phyloP scores from a whole-genome alignment of 2,329 filamentous ascomycete species.

The Phyllosticta citribraziliensis region DNA sequence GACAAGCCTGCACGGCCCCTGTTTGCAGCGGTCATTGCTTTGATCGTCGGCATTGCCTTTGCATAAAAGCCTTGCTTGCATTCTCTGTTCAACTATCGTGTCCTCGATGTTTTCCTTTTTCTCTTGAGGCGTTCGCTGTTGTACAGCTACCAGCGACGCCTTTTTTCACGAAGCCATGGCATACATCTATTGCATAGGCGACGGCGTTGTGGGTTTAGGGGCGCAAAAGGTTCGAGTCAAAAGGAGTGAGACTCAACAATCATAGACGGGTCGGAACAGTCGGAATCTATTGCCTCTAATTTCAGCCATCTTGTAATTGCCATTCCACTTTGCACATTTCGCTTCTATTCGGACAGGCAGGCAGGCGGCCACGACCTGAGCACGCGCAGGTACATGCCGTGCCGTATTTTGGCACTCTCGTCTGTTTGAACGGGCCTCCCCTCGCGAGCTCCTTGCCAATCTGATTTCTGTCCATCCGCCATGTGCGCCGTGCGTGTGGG shows the following conservation, averaged over 20 bases:
- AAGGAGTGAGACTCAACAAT: neutral
- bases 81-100: neutral
- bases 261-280: neutral
- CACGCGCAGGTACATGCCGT: too few species aligned
- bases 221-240: neutral
- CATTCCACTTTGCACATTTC: neutral
- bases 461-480: neutral
- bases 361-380: neutral
- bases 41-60: conserved; percentile 4
- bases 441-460: neutral
- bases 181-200: conserved; percentile 4
- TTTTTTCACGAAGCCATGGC: conserved; percentile 4
- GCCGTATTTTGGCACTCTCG: neutral
- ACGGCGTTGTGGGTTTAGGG: conserved; percentile 5
- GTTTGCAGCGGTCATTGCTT: neutral
- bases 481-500: neutral
- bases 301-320: neutral
- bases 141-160: neutral
- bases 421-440: neutral
- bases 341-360: neutral
- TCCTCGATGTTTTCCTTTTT: neutral
- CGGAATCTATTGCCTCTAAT: neutral
- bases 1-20: conserved; percentile 5
- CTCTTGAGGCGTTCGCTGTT: neutral
- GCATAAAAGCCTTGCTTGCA: neutral